A percentile compares a stretch with the other conserved stretches of the same genome.
These are phyloP conservation scores for Plasmodium gaboni DNA, from an alignment of 169 alveolate species.

Conservation along the genomic window DNA sequence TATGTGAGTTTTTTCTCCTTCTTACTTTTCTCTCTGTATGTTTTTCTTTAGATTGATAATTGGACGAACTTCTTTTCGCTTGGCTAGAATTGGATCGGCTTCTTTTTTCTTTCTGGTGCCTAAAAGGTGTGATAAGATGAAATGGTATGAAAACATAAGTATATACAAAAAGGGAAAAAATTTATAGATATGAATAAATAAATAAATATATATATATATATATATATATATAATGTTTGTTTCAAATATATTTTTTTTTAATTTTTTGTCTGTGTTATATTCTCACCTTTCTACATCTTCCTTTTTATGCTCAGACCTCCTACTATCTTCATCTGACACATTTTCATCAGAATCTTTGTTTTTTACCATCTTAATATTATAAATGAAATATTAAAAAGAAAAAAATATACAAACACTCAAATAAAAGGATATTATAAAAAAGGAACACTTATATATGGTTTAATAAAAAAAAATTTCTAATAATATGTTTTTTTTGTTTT, in stretches of 20 bases:
- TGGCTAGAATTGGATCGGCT: slow-evolving; percentile 10
- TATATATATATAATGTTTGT: not conserved
- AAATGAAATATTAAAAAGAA: too few relatives aligned
- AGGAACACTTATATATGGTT: too few relatives aligned
- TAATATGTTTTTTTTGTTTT: too few relatives aligned
- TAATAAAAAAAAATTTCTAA: too few relatives aligned
- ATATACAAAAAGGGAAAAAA: not conserved
- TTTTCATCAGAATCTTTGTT: slow-evolving; percentile 5
- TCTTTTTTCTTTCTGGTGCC: slow-evolving; percentile 7
- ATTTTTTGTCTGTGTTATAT: not conserved
- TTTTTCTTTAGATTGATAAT: slow-evolving; percentile 17
- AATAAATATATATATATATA: not conserved
- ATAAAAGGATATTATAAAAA: too few relatives aligned
- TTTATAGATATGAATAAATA: not conserved
- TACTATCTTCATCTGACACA: slow-evolving; percentile 16
- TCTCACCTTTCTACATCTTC: slow-evolving; percentile 28
- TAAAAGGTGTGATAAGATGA: not conserved
- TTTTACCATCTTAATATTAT: slow-evolving; percentile 2
- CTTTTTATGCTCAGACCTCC: not conserved
- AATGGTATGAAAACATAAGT: not conserved
- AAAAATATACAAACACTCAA: too few relatives aligned
- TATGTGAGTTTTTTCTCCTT: slow-evolving; percentile 11
- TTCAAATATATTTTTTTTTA: not conserved
- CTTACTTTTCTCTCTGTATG: not conserved
- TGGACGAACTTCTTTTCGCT: slow-evolving; percentile 1